These are phyloP conservation scores for Populus alba DNA, from an alignment of 345 rosid species.

Conservation along the genomic window DNA sequence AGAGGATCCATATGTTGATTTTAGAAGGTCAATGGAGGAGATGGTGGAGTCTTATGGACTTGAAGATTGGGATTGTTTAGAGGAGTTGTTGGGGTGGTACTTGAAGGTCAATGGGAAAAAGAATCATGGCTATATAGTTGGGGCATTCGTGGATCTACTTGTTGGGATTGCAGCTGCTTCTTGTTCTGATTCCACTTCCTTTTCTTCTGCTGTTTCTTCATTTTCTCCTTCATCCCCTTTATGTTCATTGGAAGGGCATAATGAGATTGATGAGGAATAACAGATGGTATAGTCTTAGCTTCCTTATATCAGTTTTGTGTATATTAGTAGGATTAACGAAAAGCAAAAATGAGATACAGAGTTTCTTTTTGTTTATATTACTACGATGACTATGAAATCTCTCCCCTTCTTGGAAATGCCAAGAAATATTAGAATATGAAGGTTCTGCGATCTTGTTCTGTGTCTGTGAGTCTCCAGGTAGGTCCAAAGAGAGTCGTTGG, in stretches of 20 bases:
- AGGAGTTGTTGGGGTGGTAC: constrained; percentile 77
- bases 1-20: constrained; percentile 70
- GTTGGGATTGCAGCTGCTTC: constrained; percentile 39
- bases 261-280: constrained; percentile 18
- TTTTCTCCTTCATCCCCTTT: constrained; percentile 43
- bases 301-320: constrained; percentile 5
- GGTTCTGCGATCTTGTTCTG: background rate
- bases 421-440: background rate
- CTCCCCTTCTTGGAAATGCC: background rate
- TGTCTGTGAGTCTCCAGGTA: background rate
- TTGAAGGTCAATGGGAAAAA: constrained; percentile 66
- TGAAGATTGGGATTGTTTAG: constrained; percentile 71
- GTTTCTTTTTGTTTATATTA: background rate
- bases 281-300: constrained; percentile 9
- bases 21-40: constrained; percentile 85
- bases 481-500: background rate
- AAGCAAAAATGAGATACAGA: background rate
- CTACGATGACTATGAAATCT: background rate
- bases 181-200: constrained; percentile 24
- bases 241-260: constrained; percentile 15
- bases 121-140: constrained; percentile 65
- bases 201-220: constrained; percentile 56
- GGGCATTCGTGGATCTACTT: constrained; percentile 77
- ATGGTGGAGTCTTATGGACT: constrained; percentile 70
- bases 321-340: constrained; percentile 13